Evolutionary conservation across 1,284 basidiomycete species (phyloP).

Genomic region (Erythrobasidium hasegawianum): DNA sequence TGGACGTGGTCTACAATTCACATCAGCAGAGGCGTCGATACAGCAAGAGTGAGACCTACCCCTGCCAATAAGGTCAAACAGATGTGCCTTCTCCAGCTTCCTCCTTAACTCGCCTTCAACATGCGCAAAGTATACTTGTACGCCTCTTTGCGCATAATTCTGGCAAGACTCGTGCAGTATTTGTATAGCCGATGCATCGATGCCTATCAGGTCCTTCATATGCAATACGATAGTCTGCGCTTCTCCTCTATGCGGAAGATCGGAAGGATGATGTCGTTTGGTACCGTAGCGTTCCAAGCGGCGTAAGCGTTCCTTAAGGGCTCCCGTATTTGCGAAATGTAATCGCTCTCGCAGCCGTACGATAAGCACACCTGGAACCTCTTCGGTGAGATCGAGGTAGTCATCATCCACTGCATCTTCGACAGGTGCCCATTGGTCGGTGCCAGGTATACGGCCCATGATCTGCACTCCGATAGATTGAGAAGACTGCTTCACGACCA

Average conservation of each 20-base stretch:
- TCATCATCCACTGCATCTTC: conserved; percentile 34
- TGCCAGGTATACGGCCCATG: conserved; percentile 75
- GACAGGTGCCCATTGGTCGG: conserved; percentile 73
- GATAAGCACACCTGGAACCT: conserved; percentile 69
- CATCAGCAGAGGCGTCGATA: no score
- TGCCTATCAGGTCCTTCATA: conserved; percentile 60
- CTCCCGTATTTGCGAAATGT: conserved; percentile 84
- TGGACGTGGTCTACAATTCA: conserved; percentile 13
- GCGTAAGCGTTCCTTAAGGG: conserved; percentile 75
- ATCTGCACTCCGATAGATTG: conserved; percentile 65
- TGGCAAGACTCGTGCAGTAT: conserved; percentile 76
- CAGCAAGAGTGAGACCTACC: no score
- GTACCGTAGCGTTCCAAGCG: conserved; percentile 58
- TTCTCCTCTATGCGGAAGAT: conserved; percentile 69
- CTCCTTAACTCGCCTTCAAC: conserved; percentile 13
- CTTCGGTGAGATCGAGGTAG: conserved; percentile 64
- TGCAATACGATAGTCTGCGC: conserved; percentile 80
- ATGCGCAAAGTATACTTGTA: conserved; percentile 30
- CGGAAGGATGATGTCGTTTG: conserved; percentile 74
- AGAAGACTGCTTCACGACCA: conserved; percentile 82
- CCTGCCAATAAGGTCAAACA: conserved; percentile 18
- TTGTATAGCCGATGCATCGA: conserved; percentile 60
- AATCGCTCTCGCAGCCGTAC: conserved; percentile 74
- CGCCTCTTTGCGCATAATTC: conserved; percentile 59
- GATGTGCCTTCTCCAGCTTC: conserved; percentile 9